Conservation (phyloP, 192 early-diverging fungal genomes). For the Paraglomus brasilianum region DNA sequence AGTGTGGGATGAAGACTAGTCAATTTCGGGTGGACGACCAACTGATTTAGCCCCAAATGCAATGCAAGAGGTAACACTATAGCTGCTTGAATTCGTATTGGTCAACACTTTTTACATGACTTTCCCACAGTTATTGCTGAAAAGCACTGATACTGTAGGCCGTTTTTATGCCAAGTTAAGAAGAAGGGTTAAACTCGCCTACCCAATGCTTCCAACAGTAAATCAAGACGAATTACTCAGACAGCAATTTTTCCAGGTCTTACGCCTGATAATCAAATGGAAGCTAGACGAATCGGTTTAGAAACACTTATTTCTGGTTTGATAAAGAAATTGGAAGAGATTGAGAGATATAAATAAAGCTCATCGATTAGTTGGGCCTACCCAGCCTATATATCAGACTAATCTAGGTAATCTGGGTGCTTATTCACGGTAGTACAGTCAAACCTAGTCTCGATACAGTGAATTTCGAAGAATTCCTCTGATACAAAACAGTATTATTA, state of each 20-base stretch:
- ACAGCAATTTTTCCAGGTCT: slow-evolving; percentile 20
- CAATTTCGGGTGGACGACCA: slow-evolving; percentile 9
- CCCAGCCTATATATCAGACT: too few relatives aligned
- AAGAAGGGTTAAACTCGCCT: slow-evolving; percentile 17
- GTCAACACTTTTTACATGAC: slow-evolving; percentile 18
- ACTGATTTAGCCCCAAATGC: slow-evolving; percentile 2
- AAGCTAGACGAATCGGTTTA: too few relatives aligned
- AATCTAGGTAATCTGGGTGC: too few relatives aligned
- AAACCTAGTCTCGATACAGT: too few relatives aligned
- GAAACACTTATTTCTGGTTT: slow-evolving; percentile 4
- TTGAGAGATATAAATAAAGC: slow-evolving; percentile 25
- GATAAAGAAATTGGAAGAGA: slow-evolving; percentile 20
- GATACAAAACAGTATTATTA: too few relatives aligned
- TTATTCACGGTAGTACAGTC: too few relatives aligned
- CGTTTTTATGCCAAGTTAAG: slow-evolving; percentile 10
- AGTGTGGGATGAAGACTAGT: slow-evolving; percentile 23
- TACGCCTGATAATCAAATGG: slow-evolving; percentile 7
- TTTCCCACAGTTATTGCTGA: slow-evolving; percentile 15
- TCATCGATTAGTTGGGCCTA: too few relatives aligned
- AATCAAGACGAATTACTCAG: slow-evolving; percentile 20
- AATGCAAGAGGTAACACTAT: neutral
- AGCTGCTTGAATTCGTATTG: slow-evolving; percentile 2
- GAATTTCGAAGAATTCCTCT: too few relatives aligned
- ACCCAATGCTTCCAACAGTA: neutral
- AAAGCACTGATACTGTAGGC: slow-evolving; percentile 12